Percentiles rank a stretch among this genome's conserved stretches.
Evolutionary conservation across 192 early-diverging fungal genomes (phyloP).

Genomic region (Dispira simplex): DNA sequence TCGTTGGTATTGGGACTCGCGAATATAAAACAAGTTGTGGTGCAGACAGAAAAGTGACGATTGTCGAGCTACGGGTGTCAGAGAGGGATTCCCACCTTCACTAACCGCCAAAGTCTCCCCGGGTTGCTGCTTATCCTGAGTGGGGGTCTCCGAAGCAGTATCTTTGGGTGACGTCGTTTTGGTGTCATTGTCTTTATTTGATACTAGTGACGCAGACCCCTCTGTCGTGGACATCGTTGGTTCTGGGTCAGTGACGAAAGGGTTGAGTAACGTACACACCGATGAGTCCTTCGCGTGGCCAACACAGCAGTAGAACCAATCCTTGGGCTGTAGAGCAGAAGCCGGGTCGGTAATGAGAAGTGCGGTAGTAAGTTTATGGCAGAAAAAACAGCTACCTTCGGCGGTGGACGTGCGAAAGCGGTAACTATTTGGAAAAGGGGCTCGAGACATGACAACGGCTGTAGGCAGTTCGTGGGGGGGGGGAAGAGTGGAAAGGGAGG

Average conservation of each 20-base stretch:
- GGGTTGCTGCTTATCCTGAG: too few relatives aligned
- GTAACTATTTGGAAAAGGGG: conserved; percentile 3
- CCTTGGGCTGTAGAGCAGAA: neutral
- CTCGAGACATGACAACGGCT: neutral
- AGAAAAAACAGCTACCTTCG: conserved; percentile 3
- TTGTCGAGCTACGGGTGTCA: neutral
- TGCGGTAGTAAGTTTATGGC: neutral
- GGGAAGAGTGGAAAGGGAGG: neutral
- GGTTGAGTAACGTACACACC: neutral
- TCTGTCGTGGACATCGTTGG: too few relatives aligned
- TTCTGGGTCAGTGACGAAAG: neutral
- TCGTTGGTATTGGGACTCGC: neutral
- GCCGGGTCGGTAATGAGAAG: neutral
- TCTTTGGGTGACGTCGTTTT: too few relatives aligned
- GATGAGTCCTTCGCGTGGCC: neutral
- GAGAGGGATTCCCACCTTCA: too few relatives aligned
- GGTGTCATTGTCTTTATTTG: too few relatives aligned
- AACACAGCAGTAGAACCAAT: conserved; percentile 4
- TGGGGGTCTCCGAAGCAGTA: too few relatives aligned
- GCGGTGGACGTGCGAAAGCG: neutral
- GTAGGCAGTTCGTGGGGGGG: neutral
- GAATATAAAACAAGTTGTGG: neutral
- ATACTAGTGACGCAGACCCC: too few relatives aligned
- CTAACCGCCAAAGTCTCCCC: too few relatives aligned
- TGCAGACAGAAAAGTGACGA: neutral